These are phyloP conservation scores for Gossypium trilobum DNA, from an alignment of 441 rosid species.

Conservation along the genomic window DNA sequence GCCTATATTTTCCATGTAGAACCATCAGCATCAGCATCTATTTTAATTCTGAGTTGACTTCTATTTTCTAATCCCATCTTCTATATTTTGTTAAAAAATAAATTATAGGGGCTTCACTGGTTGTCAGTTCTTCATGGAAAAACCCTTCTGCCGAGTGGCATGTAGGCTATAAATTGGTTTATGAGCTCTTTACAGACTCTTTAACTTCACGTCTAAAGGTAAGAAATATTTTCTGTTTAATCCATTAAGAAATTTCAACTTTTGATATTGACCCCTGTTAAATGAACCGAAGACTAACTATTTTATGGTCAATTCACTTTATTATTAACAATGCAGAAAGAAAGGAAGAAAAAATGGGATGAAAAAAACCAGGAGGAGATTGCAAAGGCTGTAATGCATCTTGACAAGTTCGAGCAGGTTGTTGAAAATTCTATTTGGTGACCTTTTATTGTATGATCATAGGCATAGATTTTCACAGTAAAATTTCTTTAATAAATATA, in stretches of 20 bases:
- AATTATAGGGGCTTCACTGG: conserved; percentile 50
- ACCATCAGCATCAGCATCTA: neutral
- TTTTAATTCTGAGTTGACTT: neutral
- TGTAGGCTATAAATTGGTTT: conserved; percentile 80
- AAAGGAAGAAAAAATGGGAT: conserved; percentile 84
- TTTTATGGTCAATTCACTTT: neutral
- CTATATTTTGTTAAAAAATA: conserved; percentile 8
- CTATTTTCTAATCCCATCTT: neutral
- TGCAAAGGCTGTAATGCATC: conserved; percentile 67
- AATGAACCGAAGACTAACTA: neutral
- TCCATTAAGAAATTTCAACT: conserved; percentile 9
- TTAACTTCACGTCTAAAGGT: conserved; percentile 90
- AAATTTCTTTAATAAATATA: neutral
- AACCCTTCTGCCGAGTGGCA: conserved; percentile 95
- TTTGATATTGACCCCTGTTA: neutral
- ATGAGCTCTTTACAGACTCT: conserved; percentile 57
- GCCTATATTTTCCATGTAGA: neutral
- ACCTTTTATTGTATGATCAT: conserved; percentile 14
- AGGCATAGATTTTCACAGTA: neutral
- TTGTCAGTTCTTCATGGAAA: conserved; percentile 79
- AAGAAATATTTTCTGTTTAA: conserved; percentile 11
- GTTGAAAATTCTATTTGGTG: conserved; percentile 2
- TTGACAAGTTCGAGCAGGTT: conserved; percentile 78
- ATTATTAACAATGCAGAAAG: conserved; percentile 40
- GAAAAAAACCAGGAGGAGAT: conserved; percentile 80